These are phyloP conservation scores for Talaromyces albobiverticillius DNA, from an alignment of 2,329 filamentous ascomycete species.

Conservation along the genomic window DNA sequence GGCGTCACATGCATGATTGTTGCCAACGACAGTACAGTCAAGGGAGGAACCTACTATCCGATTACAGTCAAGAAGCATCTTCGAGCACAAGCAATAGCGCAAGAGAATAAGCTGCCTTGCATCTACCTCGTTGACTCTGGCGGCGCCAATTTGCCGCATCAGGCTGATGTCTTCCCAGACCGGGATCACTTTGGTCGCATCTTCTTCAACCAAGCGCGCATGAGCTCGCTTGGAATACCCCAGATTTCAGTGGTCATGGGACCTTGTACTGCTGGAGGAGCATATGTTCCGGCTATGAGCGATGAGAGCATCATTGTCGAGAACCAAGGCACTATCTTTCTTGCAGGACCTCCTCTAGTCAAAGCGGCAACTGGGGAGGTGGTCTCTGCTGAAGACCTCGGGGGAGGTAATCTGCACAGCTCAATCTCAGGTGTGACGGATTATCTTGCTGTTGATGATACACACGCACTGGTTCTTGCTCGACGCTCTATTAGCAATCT, in stretches of 20 bases:
- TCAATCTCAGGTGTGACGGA: slow-evolving; percentile 91
- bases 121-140: slow-evolving; percentile 97
- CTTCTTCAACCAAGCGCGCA: slow-evolving; percentile 96
- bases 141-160: slow-evolving; percentile 89
- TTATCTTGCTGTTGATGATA: slow-evolving; percentile 91
- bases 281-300: slow-evolving; percentile 95
- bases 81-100: slow-evolving; percentile 83
- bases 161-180: slow-evolving; percentile 94
- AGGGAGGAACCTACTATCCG: slow-evolving; percentile 94
- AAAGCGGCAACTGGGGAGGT: slow-evolving; percentile 94
- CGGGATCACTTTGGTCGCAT: slow-evolving; percentile 93
- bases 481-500: slow-evolving; percentile 81
- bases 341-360: slow-evolving; percentile 89
- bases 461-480: slow-evolving; percentile 83
- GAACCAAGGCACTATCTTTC: slow-evolving; percentile 94
- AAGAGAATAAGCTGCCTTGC: slow-evolving; percentile 79
- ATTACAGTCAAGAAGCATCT: slow-evolving; percentile 98
- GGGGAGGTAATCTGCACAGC: slow-evolving; percentile 84
- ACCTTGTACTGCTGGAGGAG: slow-evolving; percentile 90
- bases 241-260: slow-evolving; percentile 97
- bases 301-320: slow-evolving; percentile 97
- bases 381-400: slow-evolving; percentile 85
- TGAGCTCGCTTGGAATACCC: slow-evolving; percentile 84
- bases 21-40: slow-evolving; percentile 95
- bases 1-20: slow-evolving; percentile 91